Percentiles rank a stretch among this genome's conserved stretches.
Conservation (phyloP, 495 filamentous ascomycete genomes). For the Penicillium bialowiezense region DNA sequence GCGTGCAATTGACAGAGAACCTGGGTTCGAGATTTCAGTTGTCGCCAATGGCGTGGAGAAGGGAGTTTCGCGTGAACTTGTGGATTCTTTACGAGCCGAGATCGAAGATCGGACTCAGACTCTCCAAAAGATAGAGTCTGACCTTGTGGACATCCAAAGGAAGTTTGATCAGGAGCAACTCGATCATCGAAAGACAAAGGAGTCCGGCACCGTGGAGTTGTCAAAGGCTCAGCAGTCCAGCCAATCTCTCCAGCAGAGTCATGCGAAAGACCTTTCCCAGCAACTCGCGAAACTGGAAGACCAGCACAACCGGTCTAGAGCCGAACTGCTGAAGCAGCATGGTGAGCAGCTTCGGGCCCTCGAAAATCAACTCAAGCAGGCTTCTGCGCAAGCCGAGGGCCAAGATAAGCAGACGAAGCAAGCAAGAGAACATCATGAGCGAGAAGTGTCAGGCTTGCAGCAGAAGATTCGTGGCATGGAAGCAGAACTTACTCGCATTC, state of each 20-base stretch:
- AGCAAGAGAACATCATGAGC: conserved; percentile 52
- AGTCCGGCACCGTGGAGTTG: conserved; percentile 62
- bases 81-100: conserved; percentile 78
- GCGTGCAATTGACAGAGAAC: conserved; percentile 88
- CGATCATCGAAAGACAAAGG: conserved; percentile 70
- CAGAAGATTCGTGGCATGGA: conserved; percentile 57
- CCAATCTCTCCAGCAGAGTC: conserved; percentile 66
- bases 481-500: conserved; percentile 56
- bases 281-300: conserved; percentile 47
- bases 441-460: conserved; percentile 60
- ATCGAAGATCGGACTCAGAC: conserved; percentile 68
- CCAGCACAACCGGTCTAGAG: conserved; percentile 41
- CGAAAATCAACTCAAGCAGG: conserved; percentile 44
- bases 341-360: conserved; percentile 48
- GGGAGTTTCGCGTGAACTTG: conserved; percentile 75
- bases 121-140: conserved; percentile 65
- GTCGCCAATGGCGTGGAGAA: conserved; percentile 76
- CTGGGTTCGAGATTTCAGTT: conserved; percentile 77
- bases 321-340: conserved; percentile 45
- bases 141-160: conserved; percentile 62
- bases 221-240: conserved; percentile 64
- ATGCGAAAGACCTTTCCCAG: conserved; percentile 59
- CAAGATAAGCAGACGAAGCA: conserved; percentile 43
- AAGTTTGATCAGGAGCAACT: conserved; percentile 75
- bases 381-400: conserved; percentile 50